Evolutionary conservation across 2,329 filamentous ascomycete species (phyloP).

Genomic region (Cercospora nicotianae): DNA sequence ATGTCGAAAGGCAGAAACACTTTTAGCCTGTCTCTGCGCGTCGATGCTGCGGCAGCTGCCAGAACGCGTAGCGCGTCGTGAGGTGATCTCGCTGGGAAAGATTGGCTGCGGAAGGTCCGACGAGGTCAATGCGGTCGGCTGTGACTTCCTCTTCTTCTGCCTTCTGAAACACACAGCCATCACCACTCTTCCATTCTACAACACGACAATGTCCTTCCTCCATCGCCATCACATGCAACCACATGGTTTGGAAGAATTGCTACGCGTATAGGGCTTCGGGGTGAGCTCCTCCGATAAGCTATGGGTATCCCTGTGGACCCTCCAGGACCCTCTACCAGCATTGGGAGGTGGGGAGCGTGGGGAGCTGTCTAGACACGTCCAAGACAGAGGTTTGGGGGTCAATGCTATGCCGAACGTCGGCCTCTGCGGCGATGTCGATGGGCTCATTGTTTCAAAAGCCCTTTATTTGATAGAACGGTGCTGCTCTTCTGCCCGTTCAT

Average conservation of each 20-base stretch:
- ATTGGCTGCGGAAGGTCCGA: neutral
- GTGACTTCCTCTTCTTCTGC: neutral
- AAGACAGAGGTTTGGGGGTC: conserved; percentile 10
- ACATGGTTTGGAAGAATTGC: neutral
- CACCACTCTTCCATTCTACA: neutral
- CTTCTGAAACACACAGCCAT: neutral
- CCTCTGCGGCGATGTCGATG: conserved; percentile 6
- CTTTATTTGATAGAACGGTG: neutral
- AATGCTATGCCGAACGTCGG: conserved; percentile 12
- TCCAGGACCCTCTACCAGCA: neutral
- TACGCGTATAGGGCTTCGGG: conserved; percentile 1
- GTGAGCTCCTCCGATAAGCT: conserved; percentile 6
- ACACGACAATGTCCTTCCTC: neutral
- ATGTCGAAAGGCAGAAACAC: neutral
- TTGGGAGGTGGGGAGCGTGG: neutral
- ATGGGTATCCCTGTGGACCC: neutral
- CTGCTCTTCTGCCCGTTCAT: neutral
- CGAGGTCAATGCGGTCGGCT: neutral
- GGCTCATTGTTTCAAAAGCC: neutral
- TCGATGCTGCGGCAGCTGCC: neutral
- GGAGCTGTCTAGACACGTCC: neutral
- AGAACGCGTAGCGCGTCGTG: neutral
- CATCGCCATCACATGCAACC: neutral
- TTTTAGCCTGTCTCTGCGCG: neutral
- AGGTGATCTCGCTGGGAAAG: neutral